Evolutionary conservation across 768 basidiomycete genomes (phyloP), one percentile per base, ranked within the genome.

Genomic region (Goffeauzyma gilvescens): DNA sequence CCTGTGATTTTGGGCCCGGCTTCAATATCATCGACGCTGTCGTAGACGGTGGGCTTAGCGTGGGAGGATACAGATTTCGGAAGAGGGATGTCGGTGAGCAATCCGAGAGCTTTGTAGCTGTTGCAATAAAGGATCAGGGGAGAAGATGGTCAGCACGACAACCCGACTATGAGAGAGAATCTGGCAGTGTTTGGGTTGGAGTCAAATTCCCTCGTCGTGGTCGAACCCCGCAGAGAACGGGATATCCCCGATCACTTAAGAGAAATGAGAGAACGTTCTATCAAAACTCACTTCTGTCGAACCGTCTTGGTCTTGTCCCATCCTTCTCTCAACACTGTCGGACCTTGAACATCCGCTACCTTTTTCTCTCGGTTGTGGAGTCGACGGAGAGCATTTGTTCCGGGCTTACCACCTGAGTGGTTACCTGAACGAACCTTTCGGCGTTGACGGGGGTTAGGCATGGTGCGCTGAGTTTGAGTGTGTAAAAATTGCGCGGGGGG

Each of bases 381-480:
- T 38, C 81, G 76, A 55, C 76, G 72, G 36, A 55, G 52, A 3
- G 50, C 42, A 31, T 53, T 50, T 12, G 43, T 32, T 10, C 82
- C 78, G 48, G 81, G 81, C 26, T 76, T 76, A 39, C 83, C 72
- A 17, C 68, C 76, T n/a, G n/a, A n/a, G 62, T 84, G 71, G n/a
- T 74, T 68, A 14, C 76, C 75, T 20, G 86, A 87, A 32, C 79
- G 75, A 17, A 72, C 63, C 67, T 95, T 96, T 54, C 77, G 74
- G 48, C 87, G 73, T 65, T 96, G 90, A 43, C 89, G 76, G 51
- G 89, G 89, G 63, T 93, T 95, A 42, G 78, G 85, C 89, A 96
- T 93, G 17, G 20, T 58, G 45, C n/a, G n/a, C n/a, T n/a, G n/a
- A n/a, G n/a, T n/a, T n/a, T n/a, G n/a, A n/a, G n/a, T n/a, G n/a